Base-by-base conservation (phyloP, 2,329 filamentous ascomycete genomes). In the Cercospora sp. region DNA sequence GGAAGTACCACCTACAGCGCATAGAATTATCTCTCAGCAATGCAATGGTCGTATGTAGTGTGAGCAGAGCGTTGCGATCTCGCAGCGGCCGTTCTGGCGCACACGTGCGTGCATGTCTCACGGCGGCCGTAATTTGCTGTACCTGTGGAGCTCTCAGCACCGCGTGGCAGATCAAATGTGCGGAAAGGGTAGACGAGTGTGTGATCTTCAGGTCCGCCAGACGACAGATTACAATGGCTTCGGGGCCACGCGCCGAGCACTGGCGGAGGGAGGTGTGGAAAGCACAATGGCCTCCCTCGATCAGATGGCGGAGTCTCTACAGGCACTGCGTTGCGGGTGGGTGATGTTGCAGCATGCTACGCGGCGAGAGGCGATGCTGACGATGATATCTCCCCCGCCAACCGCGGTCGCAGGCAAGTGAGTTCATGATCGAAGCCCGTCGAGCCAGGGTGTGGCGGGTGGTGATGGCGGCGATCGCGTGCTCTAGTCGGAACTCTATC, bases 81-180 rank as follows among this genome's bases (percentile, higher is more conserved):
- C 24, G 45, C n/a, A 12, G 21, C 18, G 45, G 45, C 45, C 45
- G 45, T 5, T 8, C 53, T 30, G 24, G 13, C 24, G 55, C 8
- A 58, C 55, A 58, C 55, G 55, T 30, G n/a, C 55, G 28, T 30
- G 45, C 49, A 53, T 53, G 49, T 13, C 21, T 53, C 49, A 53
- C 49, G 49, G 24, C 49, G 49, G 24, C 49, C 12, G 9, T 49
- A 21, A 8, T 49, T 12, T n/a, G 2, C 16, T n/a, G 49, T 28
- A 26, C 21, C 12, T 21, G 18, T 53, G 49, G 18, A 53, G 49
- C 49, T 21, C 49, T 7, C 49, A 53, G 49, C 49, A 28, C 49
- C 49, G 49, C 49, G 49, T 53, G 49, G 49, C 49, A 26, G 49
- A 53, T 53, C 9, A 2, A 53, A 53, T 24, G 24, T 28, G 21